These are phyloP conservation scores for Cladobotryum protrusum DNA, from an alignment of 2,329 filamentous ascomycete genomes.

Conservation along the genomic window DNA sequence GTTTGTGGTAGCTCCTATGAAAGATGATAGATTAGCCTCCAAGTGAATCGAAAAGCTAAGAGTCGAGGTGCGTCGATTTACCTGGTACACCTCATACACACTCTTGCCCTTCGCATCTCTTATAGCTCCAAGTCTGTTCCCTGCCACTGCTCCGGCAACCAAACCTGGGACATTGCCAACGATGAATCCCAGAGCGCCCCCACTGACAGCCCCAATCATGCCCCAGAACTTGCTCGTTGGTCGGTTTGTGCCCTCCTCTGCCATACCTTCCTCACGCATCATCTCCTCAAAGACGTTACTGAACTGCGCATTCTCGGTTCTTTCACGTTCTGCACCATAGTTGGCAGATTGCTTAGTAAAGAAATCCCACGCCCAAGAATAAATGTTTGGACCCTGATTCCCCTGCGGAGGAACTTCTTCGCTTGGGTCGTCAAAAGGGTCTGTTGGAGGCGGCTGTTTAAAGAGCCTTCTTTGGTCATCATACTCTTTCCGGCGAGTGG, in stretches of 20 bases:
- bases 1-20: conserved; percentile 69
- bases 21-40: conserved; percentile 9
- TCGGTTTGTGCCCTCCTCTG: conserved; percentile 55
- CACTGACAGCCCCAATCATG: conserved; percentile 76
- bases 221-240: conserved; percentile 78
- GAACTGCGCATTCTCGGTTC: conserved; percentile 73
- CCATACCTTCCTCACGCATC: conserved; percentile 80
- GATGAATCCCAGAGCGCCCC: conserved; percentile 89
- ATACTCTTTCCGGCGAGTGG: conserved; percentile 72
- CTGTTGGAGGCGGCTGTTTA: conserved; percentile 20
- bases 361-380: conserved; percentile 72
- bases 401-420: conserved; percentile 38
- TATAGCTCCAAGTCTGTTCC: conserved; percentile 84
- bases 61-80: conserved; percentile 20
- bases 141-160: conserved; percentile 83
- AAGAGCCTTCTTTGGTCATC: conserved; percentile 54
- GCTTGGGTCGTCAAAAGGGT: conserved; percentile 43
- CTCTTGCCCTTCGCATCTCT: conserved; percentile 90
- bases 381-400: conserved; percentile 40
- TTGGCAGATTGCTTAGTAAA: conserved; percentile 35
- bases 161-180: conserved; percentile 86
- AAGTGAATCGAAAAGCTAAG: conserved; percentile 1
- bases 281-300: conserved; percentile 85
- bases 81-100: conserved; percentile 82
- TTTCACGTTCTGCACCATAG: conserved; percentile 36